These are phyloP conservation scores for Ophiostoma sp. DNA, from an alignment of 2,329 filamentous ascomycete genomes.

Conservation along the genomic window DNA sequence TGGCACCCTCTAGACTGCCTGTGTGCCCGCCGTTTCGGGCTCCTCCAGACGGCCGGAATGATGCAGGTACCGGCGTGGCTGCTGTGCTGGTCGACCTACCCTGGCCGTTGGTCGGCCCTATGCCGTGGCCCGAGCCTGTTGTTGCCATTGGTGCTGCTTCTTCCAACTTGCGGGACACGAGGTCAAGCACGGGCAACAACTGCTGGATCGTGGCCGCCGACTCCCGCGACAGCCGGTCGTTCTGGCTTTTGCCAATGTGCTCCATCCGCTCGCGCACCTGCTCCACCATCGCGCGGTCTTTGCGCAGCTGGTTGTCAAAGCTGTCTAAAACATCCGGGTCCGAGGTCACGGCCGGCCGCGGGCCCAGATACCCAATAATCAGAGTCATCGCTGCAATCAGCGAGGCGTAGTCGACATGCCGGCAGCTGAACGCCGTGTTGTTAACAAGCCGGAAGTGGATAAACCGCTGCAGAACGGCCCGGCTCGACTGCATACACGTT, in stretches of 20 bases:
- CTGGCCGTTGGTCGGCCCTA: background rate
- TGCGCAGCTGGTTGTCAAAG: conserved; percentile 29
- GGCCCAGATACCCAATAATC: conserved; percentile 46
- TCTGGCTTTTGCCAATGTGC: conserved; percentile 36
- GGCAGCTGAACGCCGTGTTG: conserved; percentile 38
- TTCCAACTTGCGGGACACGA: conserved; percentile 22
- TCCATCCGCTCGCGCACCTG: conserved; percentile 36
- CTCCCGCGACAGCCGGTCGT: conserved; percentile 40
- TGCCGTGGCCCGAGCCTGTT: background rate
- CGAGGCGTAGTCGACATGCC: conserved; percentile 48
- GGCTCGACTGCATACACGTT: conserved; percentile 45
- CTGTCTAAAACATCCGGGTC: conserved; percentile 17
- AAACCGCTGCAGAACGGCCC: conserved; percentile 47
- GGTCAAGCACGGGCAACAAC: conserved; percentile 40
- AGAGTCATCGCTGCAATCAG: conserved; percentile 48
- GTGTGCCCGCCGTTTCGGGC: background rate
- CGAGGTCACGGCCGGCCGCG: conserved; percentile 17
- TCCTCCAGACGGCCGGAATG: background rate
- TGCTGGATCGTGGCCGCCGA: conserved; percentile 41
- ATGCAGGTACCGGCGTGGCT: background rate
- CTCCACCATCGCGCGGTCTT: conserved; percentile 38
- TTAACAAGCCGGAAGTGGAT: conserved; percentile 41
- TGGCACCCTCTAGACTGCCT: background rate
- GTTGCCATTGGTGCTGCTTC: background rate
- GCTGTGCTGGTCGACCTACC: background rate